Conservation (phyloP, 1,284 basidiomycete genomes). For the Boletus austroedulis region DNA sequence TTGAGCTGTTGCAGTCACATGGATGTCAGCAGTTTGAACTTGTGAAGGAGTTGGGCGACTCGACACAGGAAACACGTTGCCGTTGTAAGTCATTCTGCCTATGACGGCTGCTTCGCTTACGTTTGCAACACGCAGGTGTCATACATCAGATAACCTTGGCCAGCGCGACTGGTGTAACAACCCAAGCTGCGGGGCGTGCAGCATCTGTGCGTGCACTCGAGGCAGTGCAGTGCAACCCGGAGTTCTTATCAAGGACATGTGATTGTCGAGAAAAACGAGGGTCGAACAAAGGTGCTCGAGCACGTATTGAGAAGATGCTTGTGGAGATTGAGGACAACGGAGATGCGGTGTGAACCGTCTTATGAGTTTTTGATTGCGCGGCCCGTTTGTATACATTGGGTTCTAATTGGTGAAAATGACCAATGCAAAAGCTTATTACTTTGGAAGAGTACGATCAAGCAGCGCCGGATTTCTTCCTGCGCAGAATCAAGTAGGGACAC, state of each 20-base stretch:
- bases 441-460: constrained; percentile 11
- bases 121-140: constrained; percentile 44
- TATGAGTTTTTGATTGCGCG: neutral
- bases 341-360: constrained; percentile 13
- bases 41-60: constrained; percentile 44
- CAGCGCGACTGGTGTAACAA: constrained; percentile 50
- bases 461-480: constrained; percentile 39
- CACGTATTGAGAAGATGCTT: constrained; percentile 38
- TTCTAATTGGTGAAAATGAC: neutral
- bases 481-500: constrained; percentile 7
- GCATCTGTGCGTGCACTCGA: constrained; percentile 63
- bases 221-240: constrained; percentile 59
- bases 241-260: constrained; percentile 59
- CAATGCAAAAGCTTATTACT: constrained; percentile 8
- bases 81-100: constrained; percentile 42
- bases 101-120: constrained; percentile 8
- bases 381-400: constrained; percentile 12
- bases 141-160: constrained; percentile 64
- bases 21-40: constrained; percentile 64
- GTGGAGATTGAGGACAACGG: constrained; percentile 36
- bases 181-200: constrained; percentile 52
- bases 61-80: constrained; percentile 41
- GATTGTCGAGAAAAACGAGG: constrained; percentile 51
- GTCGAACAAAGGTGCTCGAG: constrained; percentile 42
- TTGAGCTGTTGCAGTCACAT: constrained; percentile 65